A percentile compares a stretch with the other conserved stretches of the same genome.
phyloP scores from a whole-genome alignment of 108 stramenopile genomes.

The Thalassiosira profunda region DNA sequence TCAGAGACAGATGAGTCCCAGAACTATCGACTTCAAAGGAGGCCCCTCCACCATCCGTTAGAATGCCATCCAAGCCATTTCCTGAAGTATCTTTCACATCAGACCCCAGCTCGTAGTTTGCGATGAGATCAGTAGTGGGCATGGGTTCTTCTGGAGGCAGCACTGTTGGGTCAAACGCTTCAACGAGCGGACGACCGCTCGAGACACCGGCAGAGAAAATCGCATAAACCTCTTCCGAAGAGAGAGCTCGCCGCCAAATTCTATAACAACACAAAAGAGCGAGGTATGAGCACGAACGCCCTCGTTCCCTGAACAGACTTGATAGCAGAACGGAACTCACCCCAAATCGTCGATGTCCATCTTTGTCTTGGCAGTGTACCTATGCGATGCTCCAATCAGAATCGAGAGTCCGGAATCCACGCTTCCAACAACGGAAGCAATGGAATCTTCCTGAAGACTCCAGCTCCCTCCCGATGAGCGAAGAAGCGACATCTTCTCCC shows the following conservation, averaged over 20 bases:
- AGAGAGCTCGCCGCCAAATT: not conserved
- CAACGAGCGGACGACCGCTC: too few relatives aligned
- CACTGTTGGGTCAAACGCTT: too few relatives aligned
- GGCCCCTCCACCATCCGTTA: not conserved
- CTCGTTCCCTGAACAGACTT: too few relatives aligned
- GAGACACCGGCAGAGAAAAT: too few relatives aligned
- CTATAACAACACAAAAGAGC: too few relatives aligned
- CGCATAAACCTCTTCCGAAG: not conserved
- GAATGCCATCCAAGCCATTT: not conserved
- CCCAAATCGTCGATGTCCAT: conserved; percentile 26
- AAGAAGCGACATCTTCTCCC: conserved; percentile 13
- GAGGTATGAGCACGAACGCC: too few relatives aligned
- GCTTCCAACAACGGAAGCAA: conserved; percentile 9
- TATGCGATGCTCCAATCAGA: not conserved
- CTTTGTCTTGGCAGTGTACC: conserved; percentile 1
- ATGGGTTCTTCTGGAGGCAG: not conserved
- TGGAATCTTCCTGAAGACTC: conserved; percentile 7
- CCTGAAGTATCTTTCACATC: not conserved
- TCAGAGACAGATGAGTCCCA: not conserved
- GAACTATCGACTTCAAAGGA: not conserved
- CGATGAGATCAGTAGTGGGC: not conserved
- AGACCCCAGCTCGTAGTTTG: not conserved
- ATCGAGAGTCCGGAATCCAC: not conserved
- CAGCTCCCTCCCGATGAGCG: conserved; percentile 4
- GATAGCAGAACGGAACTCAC: too few relatives aligned